Evolutionary conservation across 257 asterid genomes (phyloP).

Genomic region (Penstemon barbatus): DNA sequence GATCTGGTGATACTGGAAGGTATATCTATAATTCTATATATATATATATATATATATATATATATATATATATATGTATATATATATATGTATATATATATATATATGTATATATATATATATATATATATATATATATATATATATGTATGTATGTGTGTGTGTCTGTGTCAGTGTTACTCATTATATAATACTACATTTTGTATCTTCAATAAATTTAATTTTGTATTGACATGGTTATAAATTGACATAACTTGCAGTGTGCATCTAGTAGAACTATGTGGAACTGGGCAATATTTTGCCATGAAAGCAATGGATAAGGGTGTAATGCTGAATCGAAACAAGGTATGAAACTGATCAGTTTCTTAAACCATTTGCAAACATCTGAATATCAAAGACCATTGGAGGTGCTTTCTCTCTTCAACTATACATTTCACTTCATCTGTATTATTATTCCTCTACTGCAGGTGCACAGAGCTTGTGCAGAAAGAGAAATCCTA

Average conservation of each 20-base stretch:
- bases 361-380: background rate
- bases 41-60: background rate
- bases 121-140: background rate
- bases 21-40: too few species aligned
- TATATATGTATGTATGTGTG: too few species aligned
- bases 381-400: too few species aligned
- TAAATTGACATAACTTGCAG: conserved; percentile 43
- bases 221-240: conserved; percentile 10
- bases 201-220: conserved; percentile 8
- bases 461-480: conserved; percentile 95
- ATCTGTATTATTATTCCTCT: conserved; percentile 18
- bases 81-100: background rate
- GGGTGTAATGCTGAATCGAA: conserved; percentile 81
- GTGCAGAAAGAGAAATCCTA: conserved; percentile 96
- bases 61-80: too few species aligned
- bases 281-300: conserved; percentile 71
- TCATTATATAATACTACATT: background rate
- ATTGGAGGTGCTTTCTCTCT: background rate
- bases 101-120: background rate
- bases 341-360: conserved; percentile 66
- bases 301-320: conserved; percentile 99
- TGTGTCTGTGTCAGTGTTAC: background rate
- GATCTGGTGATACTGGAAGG: conserved; percentile 99
- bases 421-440: background rate
- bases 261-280: conserved; percentile 91